Base-by-base conservation (phyloP, 805 yeast genomes). In the Lipomyces yamadae region DNA sequence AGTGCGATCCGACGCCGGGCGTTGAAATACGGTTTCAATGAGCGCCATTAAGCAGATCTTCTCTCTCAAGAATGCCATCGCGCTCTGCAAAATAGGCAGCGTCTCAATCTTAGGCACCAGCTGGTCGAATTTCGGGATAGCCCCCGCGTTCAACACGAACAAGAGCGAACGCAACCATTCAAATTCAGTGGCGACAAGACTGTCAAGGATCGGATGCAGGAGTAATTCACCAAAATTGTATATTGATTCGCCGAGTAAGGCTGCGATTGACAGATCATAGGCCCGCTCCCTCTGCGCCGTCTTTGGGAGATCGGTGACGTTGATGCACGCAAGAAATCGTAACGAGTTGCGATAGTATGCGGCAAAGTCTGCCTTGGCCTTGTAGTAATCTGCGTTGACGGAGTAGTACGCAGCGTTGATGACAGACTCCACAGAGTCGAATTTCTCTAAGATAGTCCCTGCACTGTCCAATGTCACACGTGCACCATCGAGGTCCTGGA, bases 171-270 rank as follows among this genome's bases (percentile, higher is more conserved):
- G 85, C 68, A 95, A 80, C 97, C 97, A 92, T 48, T 80, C 77
- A 76, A 85, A 85, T 56, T 81, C 80, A 53, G 85, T 77, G 61
- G 80, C 82, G 34, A 80, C 79, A 54, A 89, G 82, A 52, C 81
- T 78, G 54, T 80, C 76, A 77, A 92, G 84, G 58, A 94, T 87
- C 56, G 95, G 97, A 78, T 94, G 98, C 77, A 92, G 86, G 68
- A 95, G 84, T 70, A 95, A 84, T 79, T 95, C 99, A 61, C 98
- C 98, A 78, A 95, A 95, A 80, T 94, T 95, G 82, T 92, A 95
- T 73, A 94, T 91, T 74, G 86, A 88, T 75, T 92, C 97, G 59
- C 98, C 98, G 73, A 94, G 82, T 67, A 95, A 81, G 0, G 98
- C 98, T 39, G 97, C 88, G 57, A 92, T 82, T 67, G 94, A 84